Evolutionary conservation across 768 basidiomycete species (phyloP), one percentile per base, ranked within the genome.

Genomic region (Agrocybe praecox): DNA sequence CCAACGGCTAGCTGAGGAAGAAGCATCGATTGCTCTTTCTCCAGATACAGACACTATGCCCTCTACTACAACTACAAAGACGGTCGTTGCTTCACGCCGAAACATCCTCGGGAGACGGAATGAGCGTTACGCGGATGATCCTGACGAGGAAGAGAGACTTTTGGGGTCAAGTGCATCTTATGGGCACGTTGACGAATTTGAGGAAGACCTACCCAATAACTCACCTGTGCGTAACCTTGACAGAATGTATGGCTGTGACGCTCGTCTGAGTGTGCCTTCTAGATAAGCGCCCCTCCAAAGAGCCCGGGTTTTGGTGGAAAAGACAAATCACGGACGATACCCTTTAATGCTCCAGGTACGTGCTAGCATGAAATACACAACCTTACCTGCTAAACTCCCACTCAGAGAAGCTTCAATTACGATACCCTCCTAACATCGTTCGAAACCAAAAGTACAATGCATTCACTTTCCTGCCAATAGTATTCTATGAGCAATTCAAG

Each of bases 401-500:
- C 52, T 10, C 70, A 90, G 91, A 90, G 17, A 93, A 90, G 72
- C 64, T 87, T 12, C 89, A 87, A 63, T 80, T 79, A 29, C 79
- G 77, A 61, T 93, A 84, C 61, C 88, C 96, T 17, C 82, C 95
- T 26, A 99, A 99, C 73, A 88, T 89, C 47, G 92, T 97, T 54
- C 88, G 92, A 64, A 99, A 99, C 66, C 96, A 98, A 73, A 99
- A 99, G 77, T 98, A 98, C 81, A 96, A 96, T 69, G 80, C 91
- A 52, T 84, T 93, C 75, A 94, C 92, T n/a, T 99, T 99, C 79
- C 83, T 99, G 10, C 97, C 97, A 2, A 84, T 98, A 62, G 96
- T 98, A 45, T 86, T 98, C 70, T 98, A 98, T 72, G 96, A 98
- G 71, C 96, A 98, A 71, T 99, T 98, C 88, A 98, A 98, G 74